Base-by-base conservation (phyloP, 2,329 filamentous ascomycete species). In the Hansfordia pulvinata region DNA sequence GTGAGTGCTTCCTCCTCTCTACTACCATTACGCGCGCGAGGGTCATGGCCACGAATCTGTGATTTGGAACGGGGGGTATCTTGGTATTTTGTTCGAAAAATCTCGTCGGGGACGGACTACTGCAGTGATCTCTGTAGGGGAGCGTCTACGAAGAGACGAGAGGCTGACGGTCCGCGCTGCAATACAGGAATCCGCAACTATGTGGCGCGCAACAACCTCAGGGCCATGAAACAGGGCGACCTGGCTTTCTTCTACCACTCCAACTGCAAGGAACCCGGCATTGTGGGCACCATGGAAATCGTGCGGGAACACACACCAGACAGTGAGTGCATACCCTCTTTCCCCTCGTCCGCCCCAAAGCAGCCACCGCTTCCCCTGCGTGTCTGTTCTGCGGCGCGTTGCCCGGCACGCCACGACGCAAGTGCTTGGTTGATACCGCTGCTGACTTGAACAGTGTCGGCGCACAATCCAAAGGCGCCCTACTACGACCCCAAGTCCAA, bases 171-270 rank as follows among this genome's bases (percentile, higher is more conserved):
- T n/a, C 10, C 13, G 16, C 11, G n/a, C 18, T 24, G 13, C 10
- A 17, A 20, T 24, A 23, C 20, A 53, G 49, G 49, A 8, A 53
- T 52, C 30, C 48, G 48, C 25, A 48, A 47, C 21, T 52, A 51
- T 29, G 43, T 43, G 10, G 88, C 88, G 6, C 73, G 83, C 15
- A 96, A 94, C 44, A 84, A 94, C 47, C 76, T 98, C 56, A 72
- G 82, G 17, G 70, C 74, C 7, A 98, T 98, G 90, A 85, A 82
- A 41, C 74, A 76, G 30, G 86, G 86, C 26, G 90, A 98, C 46
- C 63, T 86, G 17, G 86, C 85, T 15, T 96, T 98, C 57, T 96
- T 98, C 58, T 96, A 96, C 48, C 88, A 94, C 53, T 93, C 82
- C 24, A 93, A 90, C 43, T 90, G 82, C 54, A 93, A 92, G 48